phyloP scores from a whole-genome alignment of 768 basidiomycete species.

The Naganishia vishniacii region DNA sequence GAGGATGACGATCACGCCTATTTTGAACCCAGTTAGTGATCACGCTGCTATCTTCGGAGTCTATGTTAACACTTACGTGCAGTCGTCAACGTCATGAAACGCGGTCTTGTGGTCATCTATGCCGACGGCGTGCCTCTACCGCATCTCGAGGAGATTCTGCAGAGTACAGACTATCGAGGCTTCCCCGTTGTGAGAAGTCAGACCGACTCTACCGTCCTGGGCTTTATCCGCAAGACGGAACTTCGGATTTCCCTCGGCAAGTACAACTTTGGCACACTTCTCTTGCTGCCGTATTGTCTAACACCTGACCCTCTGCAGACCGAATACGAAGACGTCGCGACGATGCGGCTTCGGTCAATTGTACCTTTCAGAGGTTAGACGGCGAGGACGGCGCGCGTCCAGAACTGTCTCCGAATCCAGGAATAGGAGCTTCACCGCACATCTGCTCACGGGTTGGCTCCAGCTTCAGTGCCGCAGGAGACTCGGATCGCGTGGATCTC shows the following conservation, averaged over 20 bases:
- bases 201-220: slow-evolving; percentile 62
- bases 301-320: slow-evolving; percentile 53
- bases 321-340: slow-evolving; percentile 60
- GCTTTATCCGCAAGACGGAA: slow-evolving; percentile 83
- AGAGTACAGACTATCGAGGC: slow-evolving; percentile 72
- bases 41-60: not conserved
- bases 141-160: slow-evolving; percentile 62
- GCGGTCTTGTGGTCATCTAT: slow-evolving; percentile 65
- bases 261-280: slow-evolving; percentile 14
- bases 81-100: slow-evolving; percentile 89
- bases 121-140: slow-evolving; percentile 60
- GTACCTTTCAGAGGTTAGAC: slow-evolving; percentile 57
- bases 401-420: not conserved
- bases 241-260: slow-evolving; percentile 77
- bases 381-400: not conserved
- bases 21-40: slow-evolving; percentile 71
- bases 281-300: not conserved
- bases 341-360: slow-evolving; percentile 62
- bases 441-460: not conserved
- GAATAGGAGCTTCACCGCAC: not conserved
- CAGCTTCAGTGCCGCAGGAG: too few relatives aligned
- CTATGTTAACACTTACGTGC: not conserved
- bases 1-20: slow-evolving; percentile 60
- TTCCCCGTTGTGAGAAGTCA: slow-evolving; percentile 74
- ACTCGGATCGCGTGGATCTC: slow-evolving; percentile 49